Conservation (phyloP, 768 basidiomycete species). For the Tricholoma sp. region DNA sequence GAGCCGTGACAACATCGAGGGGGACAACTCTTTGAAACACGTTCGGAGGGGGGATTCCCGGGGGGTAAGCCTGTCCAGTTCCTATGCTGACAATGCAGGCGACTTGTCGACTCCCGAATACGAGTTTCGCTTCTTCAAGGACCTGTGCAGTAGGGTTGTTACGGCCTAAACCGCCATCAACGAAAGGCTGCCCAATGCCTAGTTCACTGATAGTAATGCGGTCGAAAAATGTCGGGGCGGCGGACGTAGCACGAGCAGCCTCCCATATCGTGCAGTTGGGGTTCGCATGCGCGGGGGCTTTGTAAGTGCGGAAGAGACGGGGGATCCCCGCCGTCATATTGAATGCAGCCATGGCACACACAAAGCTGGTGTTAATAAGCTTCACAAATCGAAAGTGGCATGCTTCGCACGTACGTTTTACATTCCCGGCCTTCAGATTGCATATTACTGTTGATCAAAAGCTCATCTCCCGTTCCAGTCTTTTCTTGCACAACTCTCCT, state of each 20-base stretch:
- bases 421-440: neutral
- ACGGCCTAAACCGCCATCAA: slow-evolving; percentile 13
- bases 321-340: slow-evolving; percentile 1
- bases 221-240: slow-evolving; percentile 21
- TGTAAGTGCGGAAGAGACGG: slow-evolving; percentile 12
- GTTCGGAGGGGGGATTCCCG: neutral
- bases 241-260: slow-evolving; percentile 25
- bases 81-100: slow-evolving; percentile 8
- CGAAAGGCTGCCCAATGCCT: slow-evolving; percentile 5
- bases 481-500: neutral
- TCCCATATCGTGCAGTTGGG: slow-evolving; percentile 23
- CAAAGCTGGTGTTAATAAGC: neutral
- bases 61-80: slow-evolving; percentile 1
- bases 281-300: neutral
- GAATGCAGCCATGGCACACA: slow-evolving; percentile 5
- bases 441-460: too few species aligned
- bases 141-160: slow-evolving; percentile 10
- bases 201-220: slow-evolving; percentile 5
- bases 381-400: too few species aligned
- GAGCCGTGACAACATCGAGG: neutral
- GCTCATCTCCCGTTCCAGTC: neutral
- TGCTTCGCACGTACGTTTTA: slow-evolving; percentile 2
- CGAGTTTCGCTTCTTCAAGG: neutral
- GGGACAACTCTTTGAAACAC: neutral
- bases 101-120: neutral